A percentile compares a stretch with the other conserved stretches of the same genome.
phyloP scores from a whole-genome alignment of 352 stramenopile genomes.

The Globisporangium perplexum region DNA sequence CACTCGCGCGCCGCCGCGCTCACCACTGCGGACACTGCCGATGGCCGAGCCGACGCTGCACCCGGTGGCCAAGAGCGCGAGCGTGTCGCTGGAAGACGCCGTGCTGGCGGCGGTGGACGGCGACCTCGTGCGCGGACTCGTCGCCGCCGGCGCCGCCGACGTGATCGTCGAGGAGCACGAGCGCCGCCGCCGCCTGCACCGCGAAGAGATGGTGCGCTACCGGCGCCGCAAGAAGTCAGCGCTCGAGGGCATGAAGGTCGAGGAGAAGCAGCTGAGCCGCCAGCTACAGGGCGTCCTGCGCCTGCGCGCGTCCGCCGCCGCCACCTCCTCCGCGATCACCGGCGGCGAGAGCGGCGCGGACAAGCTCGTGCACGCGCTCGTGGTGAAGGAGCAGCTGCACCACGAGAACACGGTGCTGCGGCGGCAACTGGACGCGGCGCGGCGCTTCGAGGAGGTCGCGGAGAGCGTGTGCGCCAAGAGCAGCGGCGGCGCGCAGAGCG shows the following conservation, averaged over 20 bases:
- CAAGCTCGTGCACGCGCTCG: slow-evolving; percentile 1
- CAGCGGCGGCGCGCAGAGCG: not conserved
- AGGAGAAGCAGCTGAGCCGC: slow-evolving; percentile 3
- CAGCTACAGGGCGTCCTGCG: not conserved
- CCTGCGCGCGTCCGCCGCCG: not conserved
- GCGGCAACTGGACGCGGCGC: not conserved
- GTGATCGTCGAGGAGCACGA: not conserved
- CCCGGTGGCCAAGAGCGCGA: not conserved
- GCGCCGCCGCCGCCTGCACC: not conserved
- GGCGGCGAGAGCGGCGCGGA: not conserved
- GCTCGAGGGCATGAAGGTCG: not conserved
- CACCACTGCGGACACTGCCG: not conserved
- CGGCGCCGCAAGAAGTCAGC: slow-evolving; percentile 1
- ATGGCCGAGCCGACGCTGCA: not conserved
- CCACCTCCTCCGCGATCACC: not conserved
- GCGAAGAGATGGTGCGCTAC: slow-evolving; percentile 3
- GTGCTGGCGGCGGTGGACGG: not conserved
- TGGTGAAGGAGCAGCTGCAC: slow-evolving; percentile 5
- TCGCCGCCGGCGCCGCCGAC: slow-evolving; percentile 5
- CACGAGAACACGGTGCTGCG: slow-evolving; percentile 1
- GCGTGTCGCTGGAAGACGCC: not conserved
- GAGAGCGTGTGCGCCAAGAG: too few relatives aligned
- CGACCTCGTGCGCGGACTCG: slow-evolving; percentile 7
- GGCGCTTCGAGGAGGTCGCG: not conserved
- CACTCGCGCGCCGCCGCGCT: too few relatives aligned